Percentiles rank a stretch among this genome's conserved stretches.
phyloP scores from a whole-genome alignment of 768 basidiomycete species.

The Suillus cothurnatus region DNA sequence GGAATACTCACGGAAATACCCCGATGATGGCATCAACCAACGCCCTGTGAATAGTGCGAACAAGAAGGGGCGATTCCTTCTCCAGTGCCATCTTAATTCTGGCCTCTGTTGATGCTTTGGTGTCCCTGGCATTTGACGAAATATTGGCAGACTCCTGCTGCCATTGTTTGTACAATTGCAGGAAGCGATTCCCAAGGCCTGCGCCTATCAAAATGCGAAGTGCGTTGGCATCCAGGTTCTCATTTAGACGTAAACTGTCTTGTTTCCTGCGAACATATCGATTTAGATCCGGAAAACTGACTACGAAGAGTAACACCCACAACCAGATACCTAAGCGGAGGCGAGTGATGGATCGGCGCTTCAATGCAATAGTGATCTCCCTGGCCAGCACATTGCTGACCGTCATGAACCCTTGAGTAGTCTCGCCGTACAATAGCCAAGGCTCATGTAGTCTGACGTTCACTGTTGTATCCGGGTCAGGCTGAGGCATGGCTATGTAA shows the following conservation, averaged over 20 bases:
- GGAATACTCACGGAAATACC: constrained; percentile 17
- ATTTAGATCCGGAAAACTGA: not conserved
- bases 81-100: not conserved
- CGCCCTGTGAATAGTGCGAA: constrained; percentile 11
- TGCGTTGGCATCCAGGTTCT: constrained; percentile 25
- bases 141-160: constrained; percentile 13
- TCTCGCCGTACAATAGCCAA: constrained; percentile 41
- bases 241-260: constrained; percentile 26
- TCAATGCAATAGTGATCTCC: not conserved
- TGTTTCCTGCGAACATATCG: constrained; percentile 16
- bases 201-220: constrained; percentile 27
- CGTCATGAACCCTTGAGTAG: constrained; percentile 42
- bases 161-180: constrained; percentile 26
- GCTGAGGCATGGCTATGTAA: constrained; percentile 14
- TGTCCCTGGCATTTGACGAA: not conserved
- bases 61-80: constrained; percentile 11
- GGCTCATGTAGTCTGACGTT: constrained; percentile 21
- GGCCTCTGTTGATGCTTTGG: not conserved
- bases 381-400: constrained; percentile 23
- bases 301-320: constrained; percentile 18
- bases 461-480: constrained; percentile 10
- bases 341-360: not conserved
- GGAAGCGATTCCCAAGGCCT: constrained; percentile 34
- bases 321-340: constrained; percentile 24
- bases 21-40: constrained; percentile 30